phyloP scores from a whole-genome alignment of 148 eudicot species.

The Rhododendron molle region DNA sequence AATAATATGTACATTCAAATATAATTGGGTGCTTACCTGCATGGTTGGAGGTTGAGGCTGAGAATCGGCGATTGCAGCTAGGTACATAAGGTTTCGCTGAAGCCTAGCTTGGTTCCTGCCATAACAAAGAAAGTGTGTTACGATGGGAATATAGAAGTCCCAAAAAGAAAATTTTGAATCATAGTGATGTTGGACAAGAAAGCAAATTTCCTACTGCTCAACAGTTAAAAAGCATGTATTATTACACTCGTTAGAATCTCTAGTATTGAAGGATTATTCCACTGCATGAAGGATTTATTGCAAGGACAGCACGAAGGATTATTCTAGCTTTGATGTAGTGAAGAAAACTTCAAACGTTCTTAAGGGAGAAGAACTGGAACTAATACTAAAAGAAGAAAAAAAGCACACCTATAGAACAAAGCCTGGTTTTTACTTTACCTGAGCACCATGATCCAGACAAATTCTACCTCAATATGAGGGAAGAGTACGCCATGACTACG shows the following conservation, averaged over 20 bases:
- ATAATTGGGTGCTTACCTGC: constrained; percentile 37
- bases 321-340: neutral
- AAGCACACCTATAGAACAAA: neutral
- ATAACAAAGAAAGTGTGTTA: neutral
- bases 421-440: neutral
- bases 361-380: neutral
- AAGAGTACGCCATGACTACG: neutral
- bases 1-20: too few relatives aligned
- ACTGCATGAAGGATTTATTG: too few relatives aligned
- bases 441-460: neutral
- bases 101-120: constrained; percentile 81
- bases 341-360: neutral
- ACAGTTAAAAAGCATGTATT: neutral
- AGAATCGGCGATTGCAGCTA: constrained; percentile 93
- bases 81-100: constrained; percentile 85
- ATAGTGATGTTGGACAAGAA: neutral
- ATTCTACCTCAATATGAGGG: neutral
- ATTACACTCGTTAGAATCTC: neutral
- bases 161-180: neutral
- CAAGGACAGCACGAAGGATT: neutral
- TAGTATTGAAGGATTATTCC: too few relatives aligned
- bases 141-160: neutral
- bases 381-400: neutral
- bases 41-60: constrained; percentile 76
- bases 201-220: neutral